These are phyloP conservation scores for Extremus antarcticus DNA, from an alignment of 495 filamentous ascomycete species.

Conservation along the genomic window DNA sequence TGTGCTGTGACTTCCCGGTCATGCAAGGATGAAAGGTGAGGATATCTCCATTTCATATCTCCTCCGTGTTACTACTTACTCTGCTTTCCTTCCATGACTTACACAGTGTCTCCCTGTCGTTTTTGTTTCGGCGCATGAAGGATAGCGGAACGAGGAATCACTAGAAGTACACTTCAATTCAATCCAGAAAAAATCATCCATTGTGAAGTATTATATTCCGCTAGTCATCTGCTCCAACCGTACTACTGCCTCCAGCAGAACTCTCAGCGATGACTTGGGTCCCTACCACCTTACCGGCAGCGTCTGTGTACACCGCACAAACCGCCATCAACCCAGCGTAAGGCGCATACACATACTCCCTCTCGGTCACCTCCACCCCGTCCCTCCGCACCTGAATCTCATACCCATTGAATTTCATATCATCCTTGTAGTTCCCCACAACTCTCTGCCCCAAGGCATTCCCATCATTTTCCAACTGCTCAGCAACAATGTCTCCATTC, in stretches of 20 bases:
- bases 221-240: constrained; percentile 24
- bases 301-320: constrained; percentile 39
- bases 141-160: too few species aligned
- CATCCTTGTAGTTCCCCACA: constrained; percentile 38
- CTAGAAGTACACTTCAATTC: background rate
- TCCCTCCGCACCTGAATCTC: constrained; percentile 36
- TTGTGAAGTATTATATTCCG: background rate
- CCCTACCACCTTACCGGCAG: constrained; percentile 35
- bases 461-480: constrained; percentile 43
- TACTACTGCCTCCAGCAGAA: constrained; percentile 39
- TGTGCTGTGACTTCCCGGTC: background rate
- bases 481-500: constrained; percentile 43
- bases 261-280: constrained; percentile 43
- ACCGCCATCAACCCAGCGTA: constrained; percentile 39
- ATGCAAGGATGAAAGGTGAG: too few species aligned
- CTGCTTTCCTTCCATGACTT: too few species aligned
- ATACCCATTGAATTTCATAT: constrained; percentile 45
- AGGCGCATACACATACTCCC: constrained; percentile 44
- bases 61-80: too few species aligned
- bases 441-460: constrained; percentile 28
- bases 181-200: too few species aligned
- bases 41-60: too few species aligned
- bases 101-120: too few species aligned
- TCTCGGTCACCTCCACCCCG: constrained; percentile 33
- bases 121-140: too few species aligned